Evolutionary conservation across 2,329 filamentous ascomycete species (phyloP).

Genomic region (Stachybotrys echinatus): DNA sequence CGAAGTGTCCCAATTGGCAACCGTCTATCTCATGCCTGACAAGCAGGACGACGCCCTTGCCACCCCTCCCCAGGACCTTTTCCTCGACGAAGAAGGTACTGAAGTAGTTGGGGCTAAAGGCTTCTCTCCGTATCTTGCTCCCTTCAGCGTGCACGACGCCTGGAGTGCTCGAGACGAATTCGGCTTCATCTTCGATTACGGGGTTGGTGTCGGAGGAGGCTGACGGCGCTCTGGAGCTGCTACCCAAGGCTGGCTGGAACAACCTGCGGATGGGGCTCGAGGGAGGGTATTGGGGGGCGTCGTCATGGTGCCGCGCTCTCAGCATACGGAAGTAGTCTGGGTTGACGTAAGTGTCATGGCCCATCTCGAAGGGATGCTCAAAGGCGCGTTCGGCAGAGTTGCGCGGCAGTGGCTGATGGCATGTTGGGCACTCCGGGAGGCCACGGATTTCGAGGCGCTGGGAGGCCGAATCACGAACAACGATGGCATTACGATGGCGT

Average conservation of each 20-base stretch:
- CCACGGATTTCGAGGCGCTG: slow-evolving; percentile 78
- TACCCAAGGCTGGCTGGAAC: slow-evolving; percentile 37
- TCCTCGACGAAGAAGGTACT: slow-evolving; percentile 90
- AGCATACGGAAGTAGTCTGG: slow-evolving; percentile 96
- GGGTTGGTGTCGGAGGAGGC: slow-evolving; percentile 11
- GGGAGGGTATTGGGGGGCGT: slow-evolving; percentile 39
- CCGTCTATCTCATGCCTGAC: slow-evolving; percentile 90
- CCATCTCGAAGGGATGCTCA: slow-evolving; percentile 33
- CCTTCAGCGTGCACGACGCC: slow-evolving; percentile 40
- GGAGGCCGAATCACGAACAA: slow-evolving; percentile 82
- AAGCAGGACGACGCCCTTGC: slow-evolving; percentile 91
- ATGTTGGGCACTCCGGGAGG: slow-evolving; percentile 82
- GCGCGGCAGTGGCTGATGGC: slow-evolving; percentile 64
- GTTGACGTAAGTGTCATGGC: slow-evolving; percentile 68
- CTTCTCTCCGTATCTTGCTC: slow-evolving; percentile 75
- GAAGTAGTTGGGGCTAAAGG: slow-evolving; percentile 92
- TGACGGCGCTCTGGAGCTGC: slow-evolving; percentile 5
- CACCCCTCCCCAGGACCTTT: slow-evolving; percentile 77
- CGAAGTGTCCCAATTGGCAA: slow-evolving; percentile 83
- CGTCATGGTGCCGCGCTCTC: slow-evolving; percentile 45
- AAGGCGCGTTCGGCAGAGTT: slow-evolving; percentile 45
- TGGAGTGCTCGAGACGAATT: slow-evolving; percentile 51
- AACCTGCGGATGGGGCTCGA: slow-evolving; percentile 51
- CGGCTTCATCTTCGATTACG: slow-evolving; percentile 24
- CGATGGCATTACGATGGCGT: slow-evolving; percentile 86